A percentile compares a stretch with the other conserved stretches of the same genome.
phyloP scores from a whole-genome alignment of 768 basidiomycete species.

The Hirschioporus abietinus region DNA sequence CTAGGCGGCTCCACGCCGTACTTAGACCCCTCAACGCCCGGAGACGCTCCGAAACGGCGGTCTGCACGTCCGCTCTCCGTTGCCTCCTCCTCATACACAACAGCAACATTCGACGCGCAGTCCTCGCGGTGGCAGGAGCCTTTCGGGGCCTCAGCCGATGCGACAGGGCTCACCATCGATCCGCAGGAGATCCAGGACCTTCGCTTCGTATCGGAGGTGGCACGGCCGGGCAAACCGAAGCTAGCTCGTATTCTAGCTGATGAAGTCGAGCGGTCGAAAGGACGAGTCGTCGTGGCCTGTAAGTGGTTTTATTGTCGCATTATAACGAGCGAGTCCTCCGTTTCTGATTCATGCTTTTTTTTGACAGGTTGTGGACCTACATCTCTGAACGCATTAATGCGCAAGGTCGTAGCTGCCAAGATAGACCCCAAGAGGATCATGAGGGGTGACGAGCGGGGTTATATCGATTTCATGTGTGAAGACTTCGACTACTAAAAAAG shows the following conservation, averaged over 20 bases:
- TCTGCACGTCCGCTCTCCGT: conserved; percentile 6
- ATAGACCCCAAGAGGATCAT: conserved; percentile 51
- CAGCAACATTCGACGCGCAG: conserved; percentile 16
- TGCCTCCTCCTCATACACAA: conserved; percentile 18
- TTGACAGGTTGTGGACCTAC: conserved; percentile 66
- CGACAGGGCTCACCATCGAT: conserved; percentile 42
- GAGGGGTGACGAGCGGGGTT: conserved; percentile 53
- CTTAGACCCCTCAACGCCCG: not conserved
- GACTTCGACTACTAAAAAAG: conserved; percentile 56
- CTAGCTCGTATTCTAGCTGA: conserved; percentile 57
- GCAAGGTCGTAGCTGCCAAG: conserved; percentile 56
- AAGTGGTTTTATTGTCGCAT: conserved; percentile 26
- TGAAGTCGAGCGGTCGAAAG: conserved; percentile 52
- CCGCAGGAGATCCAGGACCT: conserved; percentile 56
- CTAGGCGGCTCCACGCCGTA: conserved; percentile 1
- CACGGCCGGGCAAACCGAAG: conserved; percentile 61
- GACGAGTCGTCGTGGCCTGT: conserved; percentile 66
- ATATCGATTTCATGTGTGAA: conserved; percentile 58
- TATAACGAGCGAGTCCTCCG: not conserved
- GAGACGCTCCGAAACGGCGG: not conserved
- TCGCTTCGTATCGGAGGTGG: conserved; percentile 53
- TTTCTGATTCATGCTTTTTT: conserved; percentile 3
- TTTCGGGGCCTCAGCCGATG: conserved; percentile 18
- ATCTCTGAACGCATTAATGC: conserved; percentile 61
- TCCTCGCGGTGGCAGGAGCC: conserved; percentile 21